Evolutionary conservation across 2,329 filamentous ascomycete genomes (phyloP), one percentile per base, ranked within the genome.

Genomic region (Pseudogymnoascus sp.): DNA sequence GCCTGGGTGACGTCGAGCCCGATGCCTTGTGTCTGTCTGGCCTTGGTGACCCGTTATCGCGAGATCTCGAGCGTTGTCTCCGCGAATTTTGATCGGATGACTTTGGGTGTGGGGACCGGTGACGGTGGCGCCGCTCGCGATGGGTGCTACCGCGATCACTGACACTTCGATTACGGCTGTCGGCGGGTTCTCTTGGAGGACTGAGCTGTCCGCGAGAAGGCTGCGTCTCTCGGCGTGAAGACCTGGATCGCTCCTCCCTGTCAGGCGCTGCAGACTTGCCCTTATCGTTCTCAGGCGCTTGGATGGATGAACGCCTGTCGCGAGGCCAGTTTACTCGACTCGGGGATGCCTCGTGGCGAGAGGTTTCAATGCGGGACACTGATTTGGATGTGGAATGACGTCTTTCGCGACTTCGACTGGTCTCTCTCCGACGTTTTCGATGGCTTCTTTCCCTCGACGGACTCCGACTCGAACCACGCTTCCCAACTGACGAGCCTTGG

Each of bases 401-500:
- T 42, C 69, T 67, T 38, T 66, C 63, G 52, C 71, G 72, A 62
- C 72, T 74, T 33, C 67, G 70, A 58, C 71, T 72, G 61, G 61
- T 61, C 22, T 62, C 68, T 63, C 70, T 65, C 52, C 68, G 70
- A 60, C 71, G 72, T 63, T 72, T 73, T 58, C 69, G 70, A 64
- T 72, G 71, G 58, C 67, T 70, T 59, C 71, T 70, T 60, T 64
- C 55, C 35, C 68, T 69, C 19, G 72, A 73, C 41, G 70, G 69
- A 49, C 71, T 73, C 60, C 71, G 68, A 64, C 65, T 71, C 66
- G 71, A 72, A 39, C 72, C 69, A 59, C 72, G 70, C 67, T 73
- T 73, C 36, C 60, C 65, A 62, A 69, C 69, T 62, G 71, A 70
- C 64, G 70, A 70, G 19, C 71, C 72, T 28, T 69, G 69, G 45